Evolutionary conservation across 2,329 filamentous ascomycete genomes (phyloP), one percentile per base, ranked within the genome.

Genomic region (Paecilomyces variotii): DNA sequence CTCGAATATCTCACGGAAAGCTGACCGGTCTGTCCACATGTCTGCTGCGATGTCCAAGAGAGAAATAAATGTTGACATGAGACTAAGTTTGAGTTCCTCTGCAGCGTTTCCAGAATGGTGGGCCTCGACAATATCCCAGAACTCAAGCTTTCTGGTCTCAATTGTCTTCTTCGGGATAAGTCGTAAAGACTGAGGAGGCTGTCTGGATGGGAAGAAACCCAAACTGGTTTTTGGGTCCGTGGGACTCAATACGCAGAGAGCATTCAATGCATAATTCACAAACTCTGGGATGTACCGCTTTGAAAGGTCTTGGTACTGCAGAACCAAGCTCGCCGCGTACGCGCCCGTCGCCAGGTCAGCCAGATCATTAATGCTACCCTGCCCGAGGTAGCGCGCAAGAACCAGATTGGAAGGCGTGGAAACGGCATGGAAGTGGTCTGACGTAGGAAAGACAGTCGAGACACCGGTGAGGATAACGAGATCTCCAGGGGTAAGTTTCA

Each of bases 361-460:
- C 3, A 90, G 74, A 6, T 77, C 79, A 51, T 84, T 79, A 0
- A 91, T 86, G 0, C 87, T 80, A 58, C 86, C 90, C 65, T 96
- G 86, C 1, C 88, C 90, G 27, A 99, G 81, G 74, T 89, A 97
- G 57, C 90, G 85, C 11, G 84, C 84, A 74, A 97, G 90, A n/a
- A 87, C 83, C 4, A 97, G 84, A 74, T 91, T 88, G 0, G 93
- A 89, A 1, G 94, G 94, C 1, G 94, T 99, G 49, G 91, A 88
- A 35, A 97, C 90, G 66, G 94, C 88, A 68, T 99, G 94, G 74
- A 97, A 99, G 75, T 97, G 92, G 74, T 99, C 94, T 0, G 92
- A 97, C 0, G 94, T 96, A 3, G 94, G 92, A 68, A 96, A 99
- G 56, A 95, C 89, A 1, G 86, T 86, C 49, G 87, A 86, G 60